Percentiles rank a stretch among this genome's conserved stretches.
phyloP scores from a whole-genome alignment of 2,329 filamentous ascomycete genomes.

The Ophiognomonia clavigignenti-juglandacearum region DNA sequence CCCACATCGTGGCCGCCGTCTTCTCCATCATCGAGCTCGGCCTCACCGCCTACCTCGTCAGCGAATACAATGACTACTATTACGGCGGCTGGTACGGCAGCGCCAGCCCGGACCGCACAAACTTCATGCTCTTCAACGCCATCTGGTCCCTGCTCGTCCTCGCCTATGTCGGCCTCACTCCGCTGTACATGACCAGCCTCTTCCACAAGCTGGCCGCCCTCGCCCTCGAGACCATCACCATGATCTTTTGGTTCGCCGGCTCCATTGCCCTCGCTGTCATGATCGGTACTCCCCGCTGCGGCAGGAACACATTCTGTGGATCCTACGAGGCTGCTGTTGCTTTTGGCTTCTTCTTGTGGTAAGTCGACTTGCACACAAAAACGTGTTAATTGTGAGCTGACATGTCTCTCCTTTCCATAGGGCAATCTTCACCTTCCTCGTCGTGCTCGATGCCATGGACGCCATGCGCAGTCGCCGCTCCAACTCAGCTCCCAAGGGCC shows the following conservation, averaged over 20 bases:
- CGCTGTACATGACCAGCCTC: slow-evolving; percentile 54
- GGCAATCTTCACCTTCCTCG: slow-evolving; percentile 44
- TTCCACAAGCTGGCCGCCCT: slow-evolving; percentile 64
- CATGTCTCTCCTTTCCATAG: slow-evolving; percentile 22
- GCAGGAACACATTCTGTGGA: slow-evolving; percentile 49
- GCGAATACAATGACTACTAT: slow-evolving; percentile 31
- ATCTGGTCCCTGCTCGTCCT: slow-evolving; percentile 73
- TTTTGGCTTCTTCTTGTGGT: slow-evolving; percentile 63
- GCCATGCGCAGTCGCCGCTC: slow-evolving; percentile 37
- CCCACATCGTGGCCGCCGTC: slow-evolving; percentile 62
- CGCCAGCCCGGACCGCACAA: slow-evolving; percentile 50
- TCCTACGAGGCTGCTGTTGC: slow-evolving; percentile 59
- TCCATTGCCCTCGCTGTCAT: slow-evolving; percentile 71
- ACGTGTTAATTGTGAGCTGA: background rate
- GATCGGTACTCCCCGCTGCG: slow-evolving; percentile 53
- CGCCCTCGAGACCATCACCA: slow-evolving; percentile 64
- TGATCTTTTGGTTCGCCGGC: slow-evolving; percentile 87
- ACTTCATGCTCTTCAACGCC: slow-evolving; percentile 75
- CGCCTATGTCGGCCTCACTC: slow-evolving; percentile 64
- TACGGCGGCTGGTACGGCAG: slow-evolving; percentile 15
- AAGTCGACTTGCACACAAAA: slow-evolving; percentile 7
- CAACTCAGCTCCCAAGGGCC: slow-evolving; percentile 17
- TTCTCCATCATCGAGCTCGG: slow-evolving; percentile 73
- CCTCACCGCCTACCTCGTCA: slow-evolving; percentile 63
- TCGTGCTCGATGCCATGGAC: slow-evolving; percentile 41